phyloP scores from a whole-genome alignment of 345 rosid species.

The Arabis hirsuta region DNA sequence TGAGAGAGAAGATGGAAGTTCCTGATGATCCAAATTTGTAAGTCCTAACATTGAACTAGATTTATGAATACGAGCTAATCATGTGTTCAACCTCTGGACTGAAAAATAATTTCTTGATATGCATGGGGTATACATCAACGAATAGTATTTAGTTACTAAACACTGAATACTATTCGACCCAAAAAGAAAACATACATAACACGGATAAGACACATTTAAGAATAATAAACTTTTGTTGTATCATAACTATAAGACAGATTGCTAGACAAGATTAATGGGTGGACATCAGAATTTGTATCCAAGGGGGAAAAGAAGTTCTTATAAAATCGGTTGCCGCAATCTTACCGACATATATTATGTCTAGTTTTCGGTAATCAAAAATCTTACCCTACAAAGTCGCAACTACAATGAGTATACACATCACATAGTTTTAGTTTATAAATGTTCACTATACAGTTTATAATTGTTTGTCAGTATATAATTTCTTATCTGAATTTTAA shows the following conservation, averaged over 20 bases:
- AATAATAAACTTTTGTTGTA: not conserved
- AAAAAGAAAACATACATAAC: slow-evolving; percentile 5
- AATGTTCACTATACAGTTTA: no score
- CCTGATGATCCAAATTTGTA: not conserved
- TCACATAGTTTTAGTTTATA: no score
- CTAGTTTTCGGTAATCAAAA: no score
- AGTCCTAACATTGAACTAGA: not conserved
- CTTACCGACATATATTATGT: no score
- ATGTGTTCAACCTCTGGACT: slow-evolving; percentile 7
- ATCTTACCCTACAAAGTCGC: no score
- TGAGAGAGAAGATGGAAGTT: not conserved
- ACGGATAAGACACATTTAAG: slow-evolving; percentile 14
- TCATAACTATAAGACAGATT: not conserved
- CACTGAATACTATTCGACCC: slow-evolving; percentile 1
- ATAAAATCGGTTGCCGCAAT: no score
- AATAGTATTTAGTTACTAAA: slow-evolving; percentile 17
- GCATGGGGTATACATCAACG: not conserved
- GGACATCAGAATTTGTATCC: no score
- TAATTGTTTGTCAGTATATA: no score
- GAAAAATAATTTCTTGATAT: not conserved
- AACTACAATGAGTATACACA: no score
- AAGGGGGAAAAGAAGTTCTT: no score
- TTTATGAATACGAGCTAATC: not conserved
- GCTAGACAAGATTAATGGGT: no score
- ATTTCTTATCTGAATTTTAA: no score